A percentile compares a stretch with the other conserved stretches of the same genome.
Conservation (phyloP, 129 eudicot genomes). For the Gnaphalium uliginosum region DNA sequence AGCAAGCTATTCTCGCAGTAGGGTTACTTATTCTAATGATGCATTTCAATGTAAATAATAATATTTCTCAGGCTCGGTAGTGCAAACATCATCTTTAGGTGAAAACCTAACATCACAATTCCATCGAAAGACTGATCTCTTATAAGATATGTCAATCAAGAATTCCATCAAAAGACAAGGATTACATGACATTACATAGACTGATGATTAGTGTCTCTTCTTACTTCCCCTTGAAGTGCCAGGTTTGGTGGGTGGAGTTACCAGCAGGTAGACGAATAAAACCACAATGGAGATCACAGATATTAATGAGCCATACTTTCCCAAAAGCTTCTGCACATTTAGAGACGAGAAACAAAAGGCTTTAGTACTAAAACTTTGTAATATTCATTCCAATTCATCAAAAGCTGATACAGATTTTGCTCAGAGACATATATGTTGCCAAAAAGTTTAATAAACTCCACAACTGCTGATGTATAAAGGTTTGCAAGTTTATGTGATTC, state of each 20-base stretch:
- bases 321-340: slow-evolving; percentile 70
- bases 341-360: background rate
- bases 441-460: background rate
- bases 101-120: background rate
- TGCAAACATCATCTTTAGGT: background rate
- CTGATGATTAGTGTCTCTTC: slow-evolving; percentile 26
- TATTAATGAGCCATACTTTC: slow-evolving; percentile 69
- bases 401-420: background rate
- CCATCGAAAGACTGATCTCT: slow-evolving; percentile 1
- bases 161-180: background rate
- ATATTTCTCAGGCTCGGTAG: background rate
- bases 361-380: background rate
- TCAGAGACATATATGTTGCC: background rate
- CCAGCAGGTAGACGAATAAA: slow-evolving; percentile 74
- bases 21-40: background rate
- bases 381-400: background rate
- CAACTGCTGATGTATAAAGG: background rate
- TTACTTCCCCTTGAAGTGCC: slow-evolving; percentile 58
- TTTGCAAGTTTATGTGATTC: background rate
- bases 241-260: slow-evolving; percentile 79
- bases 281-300: slow-evolving; percentile 71
- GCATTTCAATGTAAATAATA: background rate
- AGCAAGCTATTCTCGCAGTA: background rate
- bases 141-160: background rate
- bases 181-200: slow-evolving; percentile 8